Conservation (phyloP, 2,329 filamentous ascomycete genomes). For the Nigrospora sphaerica region DNA sequence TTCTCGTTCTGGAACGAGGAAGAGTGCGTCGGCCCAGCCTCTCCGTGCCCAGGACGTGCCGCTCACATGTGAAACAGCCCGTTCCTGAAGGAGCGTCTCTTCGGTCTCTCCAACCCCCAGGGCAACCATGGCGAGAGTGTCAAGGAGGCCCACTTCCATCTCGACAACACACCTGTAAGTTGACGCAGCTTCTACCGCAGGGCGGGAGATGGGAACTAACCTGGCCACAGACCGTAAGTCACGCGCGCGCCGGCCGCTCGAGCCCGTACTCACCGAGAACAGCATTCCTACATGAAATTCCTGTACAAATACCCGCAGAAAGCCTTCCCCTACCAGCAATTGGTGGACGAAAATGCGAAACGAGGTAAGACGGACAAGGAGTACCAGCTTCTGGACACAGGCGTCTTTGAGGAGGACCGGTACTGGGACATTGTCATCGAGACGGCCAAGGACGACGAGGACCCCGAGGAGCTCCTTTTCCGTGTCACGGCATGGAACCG, state of each 20-base stretch:
- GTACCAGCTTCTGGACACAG: conserved; percentile 88
- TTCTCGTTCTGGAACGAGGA: conserved; percentile 98
- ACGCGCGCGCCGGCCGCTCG: background rate
- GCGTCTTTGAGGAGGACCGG: conserved; percentile 76
- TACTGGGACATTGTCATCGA: conserved; percentile 99
- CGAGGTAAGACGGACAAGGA: conserved; percentile 72
- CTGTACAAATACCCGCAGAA: conserved; percentile 96
- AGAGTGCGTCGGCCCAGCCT: conserved; percentile 52
- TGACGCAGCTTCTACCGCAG: background rate
- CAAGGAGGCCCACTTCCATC: conserved; percentile 93
- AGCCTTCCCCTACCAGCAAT: conserved; percentile 84
- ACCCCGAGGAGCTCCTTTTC: conserved; percentile 87
- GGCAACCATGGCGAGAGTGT: conserved; percentile 96
- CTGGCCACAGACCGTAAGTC: conserved; percentile 34
- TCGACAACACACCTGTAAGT: conserved; percentile 80
- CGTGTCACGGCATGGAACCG: conserved; percentile 95
- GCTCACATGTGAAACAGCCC: conserved; percentile 52
- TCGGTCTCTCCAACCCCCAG: conserved; percentile 91
- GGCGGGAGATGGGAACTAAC: conserved; percentile 4
- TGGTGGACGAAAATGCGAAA: conserved; percentile 75
- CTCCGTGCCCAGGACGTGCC: conserved; percentile 1
- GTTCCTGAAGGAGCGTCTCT: conserved; percentile 90
- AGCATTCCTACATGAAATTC: conserved; percentile 99
- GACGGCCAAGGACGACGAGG: conserved; percentile 87
- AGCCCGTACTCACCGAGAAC: conserved; percentile 10